phyloP scores from a whole-genome alignment of 2,329 filamentous ascomycete species.

The Daldinia eschscholtzii region DNA sequence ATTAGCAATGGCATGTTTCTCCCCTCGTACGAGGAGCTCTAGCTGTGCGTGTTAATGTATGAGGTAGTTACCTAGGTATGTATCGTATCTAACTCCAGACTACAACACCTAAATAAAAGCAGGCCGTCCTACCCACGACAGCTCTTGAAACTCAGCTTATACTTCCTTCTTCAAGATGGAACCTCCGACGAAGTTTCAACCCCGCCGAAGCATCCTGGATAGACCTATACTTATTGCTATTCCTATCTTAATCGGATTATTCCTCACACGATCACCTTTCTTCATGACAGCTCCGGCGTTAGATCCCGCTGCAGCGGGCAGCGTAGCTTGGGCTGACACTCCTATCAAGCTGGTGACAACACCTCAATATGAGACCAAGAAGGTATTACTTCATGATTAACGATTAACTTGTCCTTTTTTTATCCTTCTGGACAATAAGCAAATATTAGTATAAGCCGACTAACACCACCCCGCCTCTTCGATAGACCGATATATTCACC shows the following conservation, averaged over 20 bases:
- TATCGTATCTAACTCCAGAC: too few species aligned
- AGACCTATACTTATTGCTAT: conserved; percentile 52
- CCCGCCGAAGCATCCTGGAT: conserved; percentile 46
- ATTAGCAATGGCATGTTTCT: conserved; percentile 36
- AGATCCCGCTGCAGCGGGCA: conserved; percentile 44
- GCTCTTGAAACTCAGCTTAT: conserved; percentile 9
- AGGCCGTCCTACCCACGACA: conserved; percentile 1
- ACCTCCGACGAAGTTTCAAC: conserved; percentile 21
- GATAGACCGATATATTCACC: conserved; percentile 69
- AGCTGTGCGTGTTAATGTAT: too few species aligned
- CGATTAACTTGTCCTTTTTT: too few species aligned
- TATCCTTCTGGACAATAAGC: neutral
- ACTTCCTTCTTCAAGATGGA: conserved; percentile 26
- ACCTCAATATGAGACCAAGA: conserved; percentile 65
- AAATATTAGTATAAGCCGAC: conserved; percentile 3
- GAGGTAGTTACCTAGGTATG: neutral
- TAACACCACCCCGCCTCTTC: neutral
- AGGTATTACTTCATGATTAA: conserved; percentile 53
- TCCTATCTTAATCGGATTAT: conserved; percentile 53
- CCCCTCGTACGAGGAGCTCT: conserved; percentile 32
- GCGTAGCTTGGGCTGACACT: conserved; percentile 64
- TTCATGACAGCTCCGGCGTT: conserved; percentile 54
- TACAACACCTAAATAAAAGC: conserved; percentile 16
- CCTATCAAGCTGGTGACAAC: conserved; percentile 68
- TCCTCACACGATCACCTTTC: conserved; percentile 56